Conservation (phyloP, 805 yeast genomes). For the Huiozyma sinensis region DNA sequence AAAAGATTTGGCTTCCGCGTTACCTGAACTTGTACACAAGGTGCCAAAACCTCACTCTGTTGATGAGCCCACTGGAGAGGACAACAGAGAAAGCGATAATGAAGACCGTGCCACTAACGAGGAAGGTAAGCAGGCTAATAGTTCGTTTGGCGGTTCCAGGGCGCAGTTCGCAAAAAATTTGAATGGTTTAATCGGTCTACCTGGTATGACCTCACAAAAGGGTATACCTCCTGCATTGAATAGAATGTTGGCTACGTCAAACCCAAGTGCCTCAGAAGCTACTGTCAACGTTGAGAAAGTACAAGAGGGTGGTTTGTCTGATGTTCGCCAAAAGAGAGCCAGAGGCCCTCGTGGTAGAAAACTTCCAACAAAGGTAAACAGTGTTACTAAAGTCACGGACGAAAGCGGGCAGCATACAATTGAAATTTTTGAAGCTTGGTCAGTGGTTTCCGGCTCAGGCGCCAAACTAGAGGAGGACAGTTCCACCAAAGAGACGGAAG, state of each 20-base stretch:
- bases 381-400: conserved; percentile 23
- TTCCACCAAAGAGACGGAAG: background rate
- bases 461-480: too few species aligned
- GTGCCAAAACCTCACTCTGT: conserved; percentile 25
- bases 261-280: background rate
- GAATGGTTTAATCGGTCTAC: conserved; percentile 50
- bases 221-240: conserved; percentile 18
- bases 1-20: conserved; percentile 38
- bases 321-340: conserved; percentile 35
- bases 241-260: conserved; percentile 8
- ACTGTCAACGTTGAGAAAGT: background rate
- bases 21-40: conserved; percentile 4
- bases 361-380: conserved; percentile 45
- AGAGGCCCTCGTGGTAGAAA: conserved; percentile 69
- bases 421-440: conserved; percentile 19
- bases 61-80: background rate
- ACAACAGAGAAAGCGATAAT: conserved; percentile 2
- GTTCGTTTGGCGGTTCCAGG: background rate
- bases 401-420: conserved; percentile 10
- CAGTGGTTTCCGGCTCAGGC: background rate
- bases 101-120: background rate
- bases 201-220: conserved; percentile 35
- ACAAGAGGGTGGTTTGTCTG: background rate
- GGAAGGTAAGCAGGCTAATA: background rate
- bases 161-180: conserved; percentile 47